Conservation (phyloP, 495 filamentous ascomycete genomes). For the Podospora bellae-mahoneyi region DNA sequence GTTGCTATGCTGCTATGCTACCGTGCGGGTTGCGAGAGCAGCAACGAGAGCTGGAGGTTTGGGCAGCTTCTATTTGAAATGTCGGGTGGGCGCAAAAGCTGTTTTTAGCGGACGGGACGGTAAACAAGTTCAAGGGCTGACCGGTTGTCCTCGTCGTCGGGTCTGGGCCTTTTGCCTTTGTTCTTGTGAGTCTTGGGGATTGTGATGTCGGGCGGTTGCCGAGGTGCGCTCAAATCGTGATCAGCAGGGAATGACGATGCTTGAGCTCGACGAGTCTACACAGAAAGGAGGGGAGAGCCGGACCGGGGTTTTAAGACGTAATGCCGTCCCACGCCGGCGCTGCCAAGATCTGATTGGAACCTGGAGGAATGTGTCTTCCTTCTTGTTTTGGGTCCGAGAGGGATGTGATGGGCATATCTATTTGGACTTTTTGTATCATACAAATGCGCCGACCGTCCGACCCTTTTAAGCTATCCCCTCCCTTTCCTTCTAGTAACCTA, state of each 20-base stretch:
- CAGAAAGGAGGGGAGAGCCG: constrained; percentile 17
- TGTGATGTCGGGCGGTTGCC: not conserved
- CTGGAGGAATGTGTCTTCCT: not conserved
- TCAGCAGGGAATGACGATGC: constrained; percentile 36
- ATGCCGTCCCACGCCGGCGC: constrained; percentile 17
- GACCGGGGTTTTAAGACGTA: constrained; percentile 23
- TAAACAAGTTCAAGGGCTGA: not conserved
- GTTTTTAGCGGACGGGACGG: not conserved
- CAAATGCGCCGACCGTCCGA: not conserved
- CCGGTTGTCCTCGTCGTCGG: not conserved
- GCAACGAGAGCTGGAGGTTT: constrained; percentile 4
- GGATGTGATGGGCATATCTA: not conserved
- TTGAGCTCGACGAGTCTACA: constrained; percentile 10
- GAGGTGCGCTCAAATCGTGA: constrained; percentile 21
- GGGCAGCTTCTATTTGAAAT: constrained; percentile 4
- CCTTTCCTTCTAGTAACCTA: no score
- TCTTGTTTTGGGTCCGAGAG: constrained; percentile 4
- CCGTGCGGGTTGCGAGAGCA: not conserved
- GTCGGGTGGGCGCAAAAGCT: not conserved
- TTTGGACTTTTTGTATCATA: not conserved
- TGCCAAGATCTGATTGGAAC: constrained; percentile 13
- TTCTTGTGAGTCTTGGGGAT: constrained; percentile 13
- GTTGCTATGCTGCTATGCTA: no score
- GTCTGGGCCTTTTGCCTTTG: constrained; percentile 11
- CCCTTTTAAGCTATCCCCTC: not conserved